Base-by-base conservation (phyloP, 495 filamentous ascomycete genomes). In the Neurospora sp. region DNA sequence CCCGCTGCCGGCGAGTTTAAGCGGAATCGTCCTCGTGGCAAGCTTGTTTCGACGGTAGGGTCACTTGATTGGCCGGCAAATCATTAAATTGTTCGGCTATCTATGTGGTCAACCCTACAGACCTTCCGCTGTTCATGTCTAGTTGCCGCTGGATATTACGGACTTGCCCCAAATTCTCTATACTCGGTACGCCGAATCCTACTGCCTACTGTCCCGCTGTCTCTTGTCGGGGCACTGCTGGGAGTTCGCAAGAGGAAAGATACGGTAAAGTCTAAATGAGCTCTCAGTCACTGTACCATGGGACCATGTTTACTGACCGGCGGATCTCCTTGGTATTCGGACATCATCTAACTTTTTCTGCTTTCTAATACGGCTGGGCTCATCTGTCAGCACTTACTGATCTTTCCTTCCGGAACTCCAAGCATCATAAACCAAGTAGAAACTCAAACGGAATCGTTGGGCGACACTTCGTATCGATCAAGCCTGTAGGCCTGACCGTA, bases 1-100 rank as follows among this genome's bases (percentile, higher is more conserved):
- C 12, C 22, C 22, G 22, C 53, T 61, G 53, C 22, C 47, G 53
- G 53, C 53, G 53, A 61, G 53, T 12, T 14, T 61, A 31, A 31
- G 53, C 22, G 53, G 53, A 16, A 61, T 31, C 53, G 12, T 61
- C 53, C 14, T 69, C 74, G 20, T 18, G 41, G 41, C 73, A 75
- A 76, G 73, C 75, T 74, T 76, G 71, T 71, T 75, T 76, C 44
- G 69, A 76, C 73, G 6, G 22, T 75, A 16, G 47, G 35, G 27
- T 40, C 18, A 18, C n/a, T 35, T 39, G 39, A 74, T 74, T 75
- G 70, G 74, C 42, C 18, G 18, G 53, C 9, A 61, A 20, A 61
- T 18, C 18, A 61, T 61, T 8, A 8, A 61, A n/a, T 16, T 71
- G 6, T 45, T 39, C 42, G 40, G 72, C 40, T 74, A 74, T 69